Percentiles rank a stretch among this genome's conserved stretches.
Conservation (phyloP, 129 eudicot genomes). For the Lactuca saligna region DNA sequence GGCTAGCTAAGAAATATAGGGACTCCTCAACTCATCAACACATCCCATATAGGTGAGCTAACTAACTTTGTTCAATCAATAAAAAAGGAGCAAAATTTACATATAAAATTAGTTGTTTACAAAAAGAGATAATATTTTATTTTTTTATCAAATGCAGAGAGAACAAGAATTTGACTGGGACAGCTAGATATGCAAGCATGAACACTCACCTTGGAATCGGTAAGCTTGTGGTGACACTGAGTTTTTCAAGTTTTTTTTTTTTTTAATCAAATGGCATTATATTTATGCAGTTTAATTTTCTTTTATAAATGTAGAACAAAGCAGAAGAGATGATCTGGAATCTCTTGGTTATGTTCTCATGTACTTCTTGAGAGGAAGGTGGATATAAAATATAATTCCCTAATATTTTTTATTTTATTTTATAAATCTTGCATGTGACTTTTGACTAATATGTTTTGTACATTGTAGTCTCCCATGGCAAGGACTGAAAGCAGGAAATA, state of each 20-base stretch:
- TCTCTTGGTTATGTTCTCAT: constrained; percentile 93
- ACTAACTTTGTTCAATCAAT: background rate
- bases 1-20: constrained; percentile 91
- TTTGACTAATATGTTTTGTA: constrained; percentile 1
- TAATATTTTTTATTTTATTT: background rate
- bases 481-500: constrained; percentile 92
- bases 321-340: constrained; percentile 93
- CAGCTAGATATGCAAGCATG: constrained; percentile 43
- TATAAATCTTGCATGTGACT: background rate
- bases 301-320: constrained; percentile 62
- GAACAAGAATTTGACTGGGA: constrained; percentile 40
- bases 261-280: background rate
- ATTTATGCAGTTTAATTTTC: background rate
- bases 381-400: background rate
- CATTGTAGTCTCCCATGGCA: constrained; percentile 86
- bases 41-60: constrained; percentile 82
- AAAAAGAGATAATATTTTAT: background rate
- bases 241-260: constrained; percentile 3
- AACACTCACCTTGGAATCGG: constrained; percentile 40
- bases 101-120: background rate
- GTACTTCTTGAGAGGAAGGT: constrained; percentile 99
- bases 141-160: constrained; percentile 25
- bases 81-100: background rate
- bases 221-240: constrained; percentile 3
- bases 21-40: constrained; percentile 89